Evolutionary conservation across 768 basidiomycete genomes (phyloP).

Genomic region (Dictyophora rubrovolvata): DNA sequence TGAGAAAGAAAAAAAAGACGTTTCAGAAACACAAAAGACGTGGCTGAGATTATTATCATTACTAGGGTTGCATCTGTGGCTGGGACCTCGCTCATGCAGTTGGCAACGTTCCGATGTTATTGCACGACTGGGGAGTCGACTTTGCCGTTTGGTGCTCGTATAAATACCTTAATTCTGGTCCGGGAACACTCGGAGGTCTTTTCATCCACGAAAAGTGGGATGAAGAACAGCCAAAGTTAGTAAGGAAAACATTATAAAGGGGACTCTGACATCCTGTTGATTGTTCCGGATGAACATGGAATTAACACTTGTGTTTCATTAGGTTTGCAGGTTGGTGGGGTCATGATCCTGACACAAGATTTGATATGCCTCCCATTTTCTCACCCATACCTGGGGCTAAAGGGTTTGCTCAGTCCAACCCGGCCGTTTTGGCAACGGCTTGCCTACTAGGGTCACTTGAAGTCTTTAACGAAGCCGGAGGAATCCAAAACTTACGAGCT

Average conservation of each 20-base stretch:
- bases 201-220: conserved; percentile 82
- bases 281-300: neutral
- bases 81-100: conserved; percentile 96
- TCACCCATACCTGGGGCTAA: conserved; percentile 81
- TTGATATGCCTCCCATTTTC: conserved; percentile 81
- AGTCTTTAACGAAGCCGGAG: conserved; percentile 69
- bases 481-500: conserved; percentile 55
- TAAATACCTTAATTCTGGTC: conserved; percentile 95
- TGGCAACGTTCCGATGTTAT: conserved; percentile 81
- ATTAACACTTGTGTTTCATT: conserved; percentile 8
- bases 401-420: conserved; percentile 95
- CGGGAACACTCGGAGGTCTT: conserved; percentile 93
- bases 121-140: conserved; percentile 93
- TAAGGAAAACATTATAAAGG: conserved; percentile 12
- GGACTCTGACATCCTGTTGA: neutral
- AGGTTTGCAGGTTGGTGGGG: conserved; percentile 99
- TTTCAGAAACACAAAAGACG: neutral
- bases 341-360: conserved; percentile 77
- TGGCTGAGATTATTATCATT: neutral
- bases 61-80: conserved; percentile 83
- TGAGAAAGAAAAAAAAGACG: conserved; percentile 22
- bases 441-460: conserved; percentile 78
- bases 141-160: conserved; percentile 99
- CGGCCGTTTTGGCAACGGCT: conserved; percentile 68
- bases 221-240: conserved; percentile 52